Conservation (phyloP, 306 rosid genomes). For the Arachis hypogaea region DNA sequence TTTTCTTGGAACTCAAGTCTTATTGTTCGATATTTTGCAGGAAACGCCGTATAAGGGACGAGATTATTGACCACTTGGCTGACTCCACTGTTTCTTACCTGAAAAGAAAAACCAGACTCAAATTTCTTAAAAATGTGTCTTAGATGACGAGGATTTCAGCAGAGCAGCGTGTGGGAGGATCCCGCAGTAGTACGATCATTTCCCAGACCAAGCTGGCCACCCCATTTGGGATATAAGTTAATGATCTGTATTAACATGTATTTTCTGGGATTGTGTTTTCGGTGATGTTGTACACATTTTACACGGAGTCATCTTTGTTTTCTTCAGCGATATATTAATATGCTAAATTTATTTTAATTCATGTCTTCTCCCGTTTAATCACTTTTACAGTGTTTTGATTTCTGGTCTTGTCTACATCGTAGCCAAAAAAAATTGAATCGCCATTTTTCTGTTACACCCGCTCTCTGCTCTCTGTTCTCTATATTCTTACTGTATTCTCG, state of each 20-base stretch:
- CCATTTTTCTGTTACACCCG: too few relatives aligned
- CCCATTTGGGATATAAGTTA: slow-evolving; percentile 32
- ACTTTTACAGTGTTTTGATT: slow-evolving; percentile 9
- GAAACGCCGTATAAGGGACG: slow-evolving; percentile 85
- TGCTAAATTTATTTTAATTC: slow-evolving; percentile 40
- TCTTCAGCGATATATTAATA: slow-evolving; percentile 28
- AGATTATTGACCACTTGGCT: slow-evolving; percentile 57
- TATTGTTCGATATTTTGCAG: slow-evolving; percentile 44
- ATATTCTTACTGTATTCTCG: too few relatives aligned
- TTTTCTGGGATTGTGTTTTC: slow-evolving; percentile 47
- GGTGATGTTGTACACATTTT: slow-evolving; percentile 33
- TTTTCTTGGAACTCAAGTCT: slow-evolving; percentile 29
- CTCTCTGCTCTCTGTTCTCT: too few relatives aligned
- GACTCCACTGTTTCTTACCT: slow-evolving; percentile 33
- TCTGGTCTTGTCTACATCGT: neutral
- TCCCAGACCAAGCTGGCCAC: slow-evolving; percentile 31
- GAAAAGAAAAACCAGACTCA: slow-evolving; percentile 37
- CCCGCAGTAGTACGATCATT: slow-evolving; percentile 19
- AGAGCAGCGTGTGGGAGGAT: slow-evolving; percentile 32
- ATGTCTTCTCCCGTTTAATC: slow-evolving; percentile 5
- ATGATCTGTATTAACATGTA: slow-evolving; percentile 40
- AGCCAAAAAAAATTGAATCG: too few relatives aligned
- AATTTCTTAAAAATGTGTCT: slow-evolving; percentile 29
- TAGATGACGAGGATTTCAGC: slow-evolving; percentile 25
- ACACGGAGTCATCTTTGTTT: slow-evolving; percentile 29